These are phyloP conservation scores for Phytophthora hybrid DNA, from an alignment of 352 stramenopile genomes.

Conservation along the genomic window DNA sequence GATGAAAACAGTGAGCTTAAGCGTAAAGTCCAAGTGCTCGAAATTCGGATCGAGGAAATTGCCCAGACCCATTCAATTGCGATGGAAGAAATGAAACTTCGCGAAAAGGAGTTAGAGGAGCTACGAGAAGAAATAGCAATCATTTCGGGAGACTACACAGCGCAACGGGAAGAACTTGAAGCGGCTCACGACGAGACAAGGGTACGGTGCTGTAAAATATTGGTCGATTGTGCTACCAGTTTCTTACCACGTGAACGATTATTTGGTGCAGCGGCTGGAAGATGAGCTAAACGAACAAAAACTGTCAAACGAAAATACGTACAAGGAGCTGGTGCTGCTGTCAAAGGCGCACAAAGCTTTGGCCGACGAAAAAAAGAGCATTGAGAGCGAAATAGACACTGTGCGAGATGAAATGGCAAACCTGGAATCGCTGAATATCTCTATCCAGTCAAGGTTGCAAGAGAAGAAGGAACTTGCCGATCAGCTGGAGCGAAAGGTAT, in stretches of 20 bases:
- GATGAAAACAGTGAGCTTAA: slow-evolving; percentile 84
- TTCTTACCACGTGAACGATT: not conserved
- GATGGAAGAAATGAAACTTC: slow-evolving; percentile 67
- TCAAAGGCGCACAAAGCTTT: slow-evolving; percentile 83
- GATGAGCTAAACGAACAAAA: slow-evolving; percentile 68
- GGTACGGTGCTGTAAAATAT: slow-evolving; percentile 32
- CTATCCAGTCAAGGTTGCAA: slow-evolving; percentile 63
- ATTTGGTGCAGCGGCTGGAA: slow-evolving; percentile 54
- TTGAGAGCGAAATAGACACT: slow-evolving; percentile 55
- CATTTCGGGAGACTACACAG: slow-evolving; percentile 75
- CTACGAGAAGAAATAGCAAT: slow-evolving; percentile 72
- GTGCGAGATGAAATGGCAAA: slow-evolving; percentile 59
- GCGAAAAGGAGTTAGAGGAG: slow-evolving; percentile 62
- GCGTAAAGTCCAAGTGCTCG: slow-evolving; percentile 79
- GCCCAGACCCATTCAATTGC: slow-evolving; percentile 67
- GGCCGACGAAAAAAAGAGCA: slow-evolving; percentile 63
- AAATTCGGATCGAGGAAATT: slow-evolving; percentile 81
- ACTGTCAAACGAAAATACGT: slow-evolving; percentile 68
- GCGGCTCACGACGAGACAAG: slow-evolving; percentile 58
- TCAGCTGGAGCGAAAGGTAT: slow-evolving; percentile 74
- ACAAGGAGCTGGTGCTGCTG: slow-evolving; percentile 82
- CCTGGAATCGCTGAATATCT: slow-evolving; percentile 67
- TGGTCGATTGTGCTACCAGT: not conserved
- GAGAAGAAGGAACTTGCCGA: slow-evolving; percentile 73
- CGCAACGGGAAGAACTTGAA: slow-evolving; percentile 68